Evolutionary conservation across 1,284 basidiomycete species (phyloP).

Genomic region (Trametes polyzona): DNA sequence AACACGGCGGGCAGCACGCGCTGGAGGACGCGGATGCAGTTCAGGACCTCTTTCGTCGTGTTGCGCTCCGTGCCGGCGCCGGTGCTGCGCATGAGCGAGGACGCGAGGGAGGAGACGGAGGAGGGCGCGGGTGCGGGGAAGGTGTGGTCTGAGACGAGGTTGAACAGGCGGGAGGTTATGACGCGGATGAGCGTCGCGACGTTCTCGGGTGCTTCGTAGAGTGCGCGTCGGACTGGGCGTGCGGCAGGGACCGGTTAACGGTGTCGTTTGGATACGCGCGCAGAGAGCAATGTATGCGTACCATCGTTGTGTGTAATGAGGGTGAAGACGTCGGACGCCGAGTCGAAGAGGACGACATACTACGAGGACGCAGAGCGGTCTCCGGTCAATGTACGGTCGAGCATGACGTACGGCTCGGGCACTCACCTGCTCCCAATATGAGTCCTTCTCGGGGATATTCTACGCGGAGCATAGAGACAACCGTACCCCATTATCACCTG

Average conservation of each 20-base stretch:
- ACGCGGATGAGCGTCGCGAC: conserved; percentile 80
- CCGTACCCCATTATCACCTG: background rate
- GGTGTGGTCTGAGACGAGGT: conserved; percentile 79
- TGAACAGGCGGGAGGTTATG: conserved; percentile 77
- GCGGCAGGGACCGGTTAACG: background rate
- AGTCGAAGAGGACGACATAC: conserved; percentile 86
- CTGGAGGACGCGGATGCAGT: conserved; percentile 85
- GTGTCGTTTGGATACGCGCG: background rate
- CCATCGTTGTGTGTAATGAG: conserved; percentile 86
- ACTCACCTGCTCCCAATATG: conserved; percentile 85
- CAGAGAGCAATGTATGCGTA: conserved; percentile 41
- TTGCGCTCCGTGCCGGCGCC: conserved; percentile 56
- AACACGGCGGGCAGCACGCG: conserved; percentile 88
- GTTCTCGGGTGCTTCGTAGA: conserved; percentile 84
- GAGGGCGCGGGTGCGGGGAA: conserved; percentile 69
- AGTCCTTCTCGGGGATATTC: conserved; percentile 75
- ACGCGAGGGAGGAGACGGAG: conserved; percentile 67
- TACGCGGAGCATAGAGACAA: conserved; percentile 36
- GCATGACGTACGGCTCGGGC: background rate
- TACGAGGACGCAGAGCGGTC: conserved; percentile 36
- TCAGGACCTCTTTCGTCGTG: conserved; percentile 83
- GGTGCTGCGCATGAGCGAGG: conserved; percentile 64
- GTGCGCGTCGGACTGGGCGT: conserved; percentile 72
- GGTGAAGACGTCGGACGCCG: conserved; percentile 86
- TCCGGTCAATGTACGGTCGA: conserved; percentile 20